Evolutionary conservation across 768 basidiomycete genomes (phyloP), one percentile per base, ranked within the genome.

Genomic region (Tylopilus balloui): DNA sequence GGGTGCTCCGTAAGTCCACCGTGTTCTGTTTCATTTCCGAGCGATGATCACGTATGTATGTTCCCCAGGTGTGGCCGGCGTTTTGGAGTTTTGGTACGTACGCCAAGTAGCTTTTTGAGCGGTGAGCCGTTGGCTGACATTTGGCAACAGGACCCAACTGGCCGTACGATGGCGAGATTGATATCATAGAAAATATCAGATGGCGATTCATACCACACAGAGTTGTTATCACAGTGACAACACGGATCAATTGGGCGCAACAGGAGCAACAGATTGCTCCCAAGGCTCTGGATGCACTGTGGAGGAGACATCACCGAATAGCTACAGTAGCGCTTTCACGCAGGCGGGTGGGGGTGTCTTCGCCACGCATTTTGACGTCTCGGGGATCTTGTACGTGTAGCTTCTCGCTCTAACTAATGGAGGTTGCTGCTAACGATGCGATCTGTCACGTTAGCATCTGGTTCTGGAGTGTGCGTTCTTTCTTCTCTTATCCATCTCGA

Each of bases 311-410:
- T 65, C 63, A 17, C 61, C 50, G 14, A 68, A 68, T 23, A 69
- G 64, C 31, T 69, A 50, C 46, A 35, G 35, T 3, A 28, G 42
- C 6, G 50, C 54, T 19, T 69, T 69, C 35, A 51, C 60, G 0
- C 8, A 24, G 3, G 58, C 57, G 25, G 79, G 81, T n/a, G 82
- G 82, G 6, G 82, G 82, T 5, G 79, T 83, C 1, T 91, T 73
- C 65, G 85, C 85, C 3, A 75, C 83, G 3, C 84, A 86, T 56
- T 82, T 86, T 52, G 86, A 86, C 42, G 69, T 73, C 6, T 62
- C 74, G 1, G 84, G 78, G 17, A 71, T 79, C 32, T 77, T 63
- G 72, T 75, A 54, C 63, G 76, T 60, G 27, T 31, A n/a, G 29
- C 19, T 5, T 20, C 14, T 20, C 9, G 19, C 8, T 19, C 21